A percentile compares a stretch with the other conserved stretches of the same genome.
These are phyloP conservation scores for Lepidium africanum DNA, from an alignment of 345 rosid genomes.

Conservation along the genomic window DNA sequence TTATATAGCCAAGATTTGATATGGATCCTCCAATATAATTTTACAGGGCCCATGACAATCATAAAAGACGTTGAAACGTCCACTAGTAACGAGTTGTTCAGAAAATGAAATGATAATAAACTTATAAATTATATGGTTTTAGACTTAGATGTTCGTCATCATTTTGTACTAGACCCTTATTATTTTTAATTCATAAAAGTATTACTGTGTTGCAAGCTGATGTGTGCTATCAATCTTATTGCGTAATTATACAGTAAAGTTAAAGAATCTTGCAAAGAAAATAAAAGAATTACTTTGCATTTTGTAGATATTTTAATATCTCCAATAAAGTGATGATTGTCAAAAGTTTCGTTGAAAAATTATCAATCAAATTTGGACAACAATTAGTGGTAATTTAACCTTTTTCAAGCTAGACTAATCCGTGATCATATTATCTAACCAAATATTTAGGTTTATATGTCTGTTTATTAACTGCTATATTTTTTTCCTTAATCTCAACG, in stretches of 20 bases:
- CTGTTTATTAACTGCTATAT: no score
- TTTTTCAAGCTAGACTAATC: neutral
- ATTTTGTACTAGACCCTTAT: conserved; percentile 3
- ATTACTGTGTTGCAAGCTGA: neutral
- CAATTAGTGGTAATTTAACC: neutral
- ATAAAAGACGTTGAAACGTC: conserved; percentile 26
- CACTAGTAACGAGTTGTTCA: conserved; percentile 21
- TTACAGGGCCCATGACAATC: conserved; percentile 16
- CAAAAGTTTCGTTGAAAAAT: conserved; percentile 13
- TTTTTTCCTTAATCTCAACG: conserved; percentile 11
- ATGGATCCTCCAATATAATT: conserved; percentile 11
- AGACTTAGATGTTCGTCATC: conserved; percentile 6
- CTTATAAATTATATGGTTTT: conserved; percentile 13
- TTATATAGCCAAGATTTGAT: conserved; percentile 13
- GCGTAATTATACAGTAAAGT: conserved; percentile 24
- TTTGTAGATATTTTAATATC: conserved; percentile 4
- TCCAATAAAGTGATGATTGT: neutral
- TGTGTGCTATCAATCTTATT: neutral
- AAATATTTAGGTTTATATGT: neutral
- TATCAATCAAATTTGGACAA: conserved; percentile 5
- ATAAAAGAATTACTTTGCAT: conserved; percentile 14
- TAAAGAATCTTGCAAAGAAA: neutral
- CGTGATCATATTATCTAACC: neutral
- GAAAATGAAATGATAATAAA: neutral
- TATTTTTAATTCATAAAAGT: neutral